Evolutionary conservation across 257 asterid genomes (phyloP), one percentile per base, ranked within the genome.

Genomic region (Forsythia viridissima): DNA sequence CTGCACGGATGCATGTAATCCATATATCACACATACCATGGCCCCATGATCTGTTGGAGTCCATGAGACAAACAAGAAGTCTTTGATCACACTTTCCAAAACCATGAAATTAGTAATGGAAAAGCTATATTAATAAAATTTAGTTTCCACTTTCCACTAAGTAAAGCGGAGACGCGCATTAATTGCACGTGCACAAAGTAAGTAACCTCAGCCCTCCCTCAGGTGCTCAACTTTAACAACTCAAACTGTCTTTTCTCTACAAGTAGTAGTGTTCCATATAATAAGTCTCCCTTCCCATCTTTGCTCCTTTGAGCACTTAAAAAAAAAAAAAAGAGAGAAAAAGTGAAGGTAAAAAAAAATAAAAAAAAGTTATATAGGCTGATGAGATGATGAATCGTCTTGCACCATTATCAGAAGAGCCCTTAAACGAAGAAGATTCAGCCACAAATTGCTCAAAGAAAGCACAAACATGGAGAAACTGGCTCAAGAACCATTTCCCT

Each of bases 341-440:
- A 42, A 61, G 1, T 63, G 59, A 18, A 43, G 70, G 71, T 38
- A 73, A 42, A 48, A 68, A 43, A 55, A 73, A 42, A 48, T 57
- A 43, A 55, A 21, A 51, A 11, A 21, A 15, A 13, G 72, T 41
- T 20, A 3, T 20, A 3, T 13, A 69, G 70, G 71, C 38, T 41
- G 43, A 72, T 75, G 76, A 74, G 74, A 83, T 15, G 46, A 87
- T 87, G 94, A 89, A 86, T 83, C 90, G 96, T 70, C 94, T 92
- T 1, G 93, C 96, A 42, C 88, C 96, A 51, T 80, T 92, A 61
- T 86, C 94, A 59, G 96, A 92, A 81, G 97, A 88, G 71, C 97
- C 94, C 67, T 79, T 83, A 6, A 81, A 75, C 68, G 94, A 90
- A 69, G 93, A 91, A 1, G 83, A 84, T 46, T 65, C 86, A 15